Conservation (phyloP, 1,139 yeast species). For the Taphrina betulina region DNA sequence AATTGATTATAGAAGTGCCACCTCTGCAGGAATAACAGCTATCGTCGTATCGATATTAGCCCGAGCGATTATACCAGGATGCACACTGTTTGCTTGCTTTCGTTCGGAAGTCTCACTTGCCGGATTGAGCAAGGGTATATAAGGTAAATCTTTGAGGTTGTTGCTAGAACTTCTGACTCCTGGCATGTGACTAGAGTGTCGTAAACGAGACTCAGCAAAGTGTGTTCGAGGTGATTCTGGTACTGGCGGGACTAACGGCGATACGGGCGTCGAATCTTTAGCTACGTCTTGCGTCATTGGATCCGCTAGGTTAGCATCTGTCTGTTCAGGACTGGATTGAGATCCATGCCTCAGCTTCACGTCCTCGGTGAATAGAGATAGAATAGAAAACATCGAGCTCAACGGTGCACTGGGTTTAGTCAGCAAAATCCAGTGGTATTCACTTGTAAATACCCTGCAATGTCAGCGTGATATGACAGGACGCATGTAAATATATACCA, state of each 20-base stretch:
- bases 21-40: slow-evolving; percentile 80
- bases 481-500: slow-evolving; percentile 49
- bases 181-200: background rate
- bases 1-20: too few species aligned
- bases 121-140: slow-evolving; percentile 22
- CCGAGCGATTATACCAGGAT: slow-evolving; percentile 54
- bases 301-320: background rate
- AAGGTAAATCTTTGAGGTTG: slow-evolving; percentile 14
- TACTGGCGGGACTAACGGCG: too few species aligned
- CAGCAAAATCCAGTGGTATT: background rate
- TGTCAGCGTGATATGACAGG: background rate
- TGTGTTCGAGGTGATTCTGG: slow-evolving; percentile 8
- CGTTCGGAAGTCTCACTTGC: background rate
- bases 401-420: slow-evolving; percentile 54
- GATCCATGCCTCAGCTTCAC: slow-evolving; percentile 36
- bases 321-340: background rate
- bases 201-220: background rate
- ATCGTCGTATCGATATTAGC: slow-evolving; percentile 73
- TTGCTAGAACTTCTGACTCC: background rate
- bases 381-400: slow-evolving; percentile 75
- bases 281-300: background rate
- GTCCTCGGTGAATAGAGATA: slow-evolving; percentile 63
- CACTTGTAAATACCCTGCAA: slow-evolving; percentile 6
- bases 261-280: background rate
- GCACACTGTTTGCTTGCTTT: slow-evolving; percentile 19